Conservation (phyloP, 768 basidiomycete genomes). For the Leccinellum luteum region DNA sequence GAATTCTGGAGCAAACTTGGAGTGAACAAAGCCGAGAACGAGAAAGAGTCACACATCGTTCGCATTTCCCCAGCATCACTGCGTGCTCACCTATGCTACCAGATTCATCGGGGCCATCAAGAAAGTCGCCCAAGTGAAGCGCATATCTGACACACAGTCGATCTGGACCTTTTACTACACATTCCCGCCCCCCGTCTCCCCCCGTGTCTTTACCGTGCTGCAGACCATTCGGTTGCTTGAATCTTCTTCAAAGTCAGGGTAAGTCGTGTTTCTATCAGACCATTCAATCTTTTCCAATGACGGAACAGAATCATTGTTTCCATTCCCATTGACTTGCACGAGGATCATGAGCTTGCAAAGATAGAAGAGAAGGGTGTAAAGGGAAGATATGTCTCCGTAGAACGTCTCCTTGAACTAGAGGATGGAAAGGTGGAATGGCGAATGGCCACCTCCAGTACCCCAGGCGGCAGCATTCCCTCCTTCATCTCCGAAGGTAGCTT, state of each 20-base stretch:
- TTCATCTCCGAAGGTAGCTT: conserved; percentile 62
- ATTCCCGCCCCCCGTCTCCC: conserved; percentile 66
- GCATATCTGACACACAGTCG: conserved; percentile 57
- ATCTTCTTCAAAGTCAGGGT: conserved; percentile 57
- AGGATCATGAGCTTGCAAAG: conserved; percentile 54
- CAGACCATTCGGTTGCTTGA: conserved; percentile 58
- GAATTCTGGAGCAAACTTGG: conserved; percentile 70
- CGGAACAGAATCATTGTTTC: conserved; percentile 44
- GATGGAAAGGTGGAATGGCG: conserved; percentile 71
- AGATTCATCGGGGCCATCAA: conserved; percentile 69
- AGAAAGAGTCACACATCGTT: conserved; percentile 53
- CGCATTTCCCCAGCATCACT: too few species aligned
- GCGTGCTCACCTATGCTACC: neutral
- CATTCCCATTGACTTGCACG: conserved; percentile 64
- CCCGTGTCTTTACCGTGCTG: conserved; percentile 73
- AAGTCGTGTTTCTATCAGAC: conserved; percentile 17
- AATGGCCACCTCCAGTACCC: conserved; percentile 75
- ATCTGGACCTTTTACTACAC: conserved; percentile 76
- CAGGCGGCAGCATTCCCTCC: conserved; percentile 66
- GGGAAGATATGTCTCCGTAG: conserved; percentile 70
- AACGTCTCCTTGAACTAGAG: conserved; percentile 59
- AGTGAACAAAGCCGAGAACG: conserved; percentile 62
- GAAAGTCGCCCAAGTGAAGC: conserved; percentile 60
- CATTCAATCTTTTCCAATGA: neutral
- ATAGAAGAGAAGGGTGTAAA: conserved; percentile 63